phyloP scores from a whole-genome alignment of 495 filamentous ascomycete genomes.

The Cercophora sp. region DNA sequence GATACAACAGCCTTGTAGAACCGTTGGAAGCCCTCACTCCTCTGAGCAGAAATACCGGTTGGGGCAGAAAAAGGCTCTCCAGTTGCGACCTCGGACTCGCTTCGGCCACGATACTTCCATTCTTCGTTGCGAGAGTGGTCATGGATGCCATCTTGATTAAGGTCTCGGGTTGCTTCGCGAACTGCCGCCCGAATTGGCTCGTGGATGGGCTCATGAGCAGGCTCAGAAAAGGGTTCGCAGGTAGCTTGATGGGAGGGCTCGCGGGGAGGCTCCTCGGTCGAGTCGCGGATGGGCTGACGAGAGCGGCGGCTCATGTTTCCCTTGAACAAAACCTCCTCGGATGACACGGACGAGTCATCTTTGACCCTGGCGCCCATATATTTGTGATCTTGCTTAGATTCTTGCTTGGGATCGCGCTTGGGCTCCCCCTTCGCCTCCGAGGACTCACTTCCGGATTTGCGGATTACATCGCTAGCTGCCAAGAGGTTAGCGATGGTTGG shows the following conservation, averaged over 20 bases:
- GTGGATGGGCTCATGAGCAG: slow-evolving; percentile 5
- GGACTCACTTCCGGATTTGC: slow-evolving; percentile 16
- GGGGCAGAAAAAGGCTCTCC: slow-evolving; percentile 45
- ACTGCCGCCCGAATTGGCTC: slow-evolving; percentile 2
- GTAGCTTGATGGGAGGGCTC: slow-evolving; percentile 3
- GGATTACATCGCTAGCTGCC: too few species aligned
- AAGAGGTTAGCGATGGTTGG: slow-evolving; percentile 12
- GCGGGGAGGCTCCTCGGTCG: background rate
- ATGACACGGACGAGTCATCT: slow-evolving; percentile 24
- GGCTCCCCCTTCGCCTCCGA: slow-evolving; percentile 14
- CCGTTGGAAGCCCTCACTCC: slow-evolving; percentile 50
- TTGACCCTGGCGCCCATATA: slow-evolving; percentile 7
- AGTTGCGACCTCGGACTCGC: slow-evolving; percentile 29
- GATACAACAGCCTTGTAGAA: slow-evolving; percentile 56
- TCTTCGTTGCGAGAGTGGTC: slow-evolving; percentile 10
- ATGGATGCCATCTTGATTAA: background rate
- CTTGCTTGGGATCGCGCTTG: too few species aligned
- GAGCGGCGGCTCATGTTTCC: slow-evolving; percentile 25
- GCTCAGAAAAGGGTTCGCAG: background rate
- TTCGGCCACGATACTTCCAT: slow-evolving; percentile 43
- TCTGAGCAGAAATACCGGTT: slow-evolving; percentile 40
- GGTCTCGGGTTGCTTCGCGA: background rate
- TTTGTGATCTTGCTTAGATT: too few species aligned
- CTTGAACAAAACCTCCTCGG: slow-evolving; percentile 29
- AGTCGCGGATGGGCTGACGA: slow-evolving; percentile 4